Evolutionary conservation across 2,329 filamentous ascomycete genomes (phyloP).

Genomic region (Biscogniauxia mediterranea): DNA sequence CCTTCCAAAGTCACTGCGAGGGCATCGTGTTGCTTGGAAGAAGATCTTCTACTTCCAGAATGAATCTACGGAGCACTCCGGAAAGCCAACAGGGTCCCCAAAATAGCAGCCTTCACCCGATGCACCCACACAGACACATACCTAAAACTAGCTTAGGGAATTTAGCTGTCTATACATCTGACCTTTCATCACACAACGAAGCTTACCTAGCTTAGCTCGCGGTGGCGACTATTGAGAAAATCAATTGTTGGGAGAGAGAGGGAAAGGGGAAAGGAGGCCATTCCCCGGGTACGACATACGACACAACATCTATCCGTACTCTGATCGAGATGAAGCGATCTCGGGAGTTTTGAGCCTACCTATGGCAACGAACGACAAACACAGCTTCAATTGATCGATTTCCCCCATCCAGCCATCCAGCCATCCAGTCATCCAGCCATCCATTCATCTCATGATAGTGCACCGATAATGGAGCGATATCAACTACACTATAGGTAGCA

Average conservation of each 20-base stretch:
- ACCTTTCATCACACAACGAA: too few species aligned
- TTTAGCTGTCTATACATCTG: too few species aligned
- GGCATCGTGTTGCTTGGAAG: not conserved
- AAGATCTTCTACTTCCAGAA: conserved; percentile 2
- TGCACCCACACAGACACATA: not conserved
- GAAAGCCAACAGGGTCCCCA: not conserved
- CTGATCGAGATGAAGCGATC: not conserved
- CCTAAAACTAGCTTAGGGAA: too few species aligned
- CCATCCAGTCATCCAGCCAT: not conserved
- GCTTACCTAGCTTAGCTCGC: not conserved
- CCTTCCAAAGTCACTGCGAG: not conserved
- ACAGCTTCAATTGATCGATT: not conserved
- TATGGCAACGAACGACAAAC: not conserved
- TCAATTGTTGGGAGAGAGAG: not conserved
- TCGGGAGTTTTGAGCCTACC: not conserved
- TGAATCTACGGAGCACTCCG: not conserved
- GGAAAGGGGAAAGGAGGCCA: not conserved
- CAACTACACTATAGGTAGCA: not conserved
- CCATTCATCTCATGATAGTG: not conserved
- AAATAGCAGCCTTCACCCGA: conserved; percentile 1
- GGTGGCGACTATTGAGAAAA: not conserved
- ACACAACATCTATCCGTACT: not conserved
- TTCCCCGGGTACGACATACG: not conserved
- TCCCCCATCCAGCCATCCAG: not conserved
- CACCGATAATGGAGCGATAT: not conserved